These are phyloP conservation scores for Lecanicillium sp. DNA, from an alignment of 2,329 filamentous ascomycete species.

Conservation along the genomic window DNA sequence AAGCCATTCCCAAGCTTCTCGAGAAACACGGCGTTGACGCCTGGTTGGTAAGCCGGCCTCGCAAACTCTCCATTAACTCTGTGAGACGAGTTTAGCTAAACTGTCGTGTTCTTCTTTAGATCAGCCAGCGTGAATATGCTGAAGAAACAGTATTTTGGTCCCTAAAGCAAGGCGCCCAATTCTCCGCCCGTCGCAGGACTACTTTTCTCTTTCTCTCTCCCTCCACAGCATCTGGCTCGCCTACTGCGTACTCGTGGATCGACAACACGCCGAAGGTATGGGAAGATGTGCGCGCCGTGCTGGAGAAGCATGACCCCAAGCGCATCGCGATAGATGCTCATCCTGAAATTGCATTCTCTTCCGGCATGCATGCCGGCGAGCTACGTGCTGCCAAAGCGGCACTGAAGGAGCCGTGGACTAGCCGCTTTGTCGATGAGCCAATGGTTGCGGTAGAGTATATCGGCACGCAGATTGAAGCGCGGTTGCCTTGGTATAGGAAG, in stretches of 20 bases:
- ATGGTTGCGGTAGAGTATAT: constrained; percentile 38
- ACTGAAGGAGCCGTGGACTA: constrained; percentile 29
- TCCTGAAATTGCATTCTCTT: constrained; percentile 34
- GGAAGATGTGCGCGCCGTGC: constrained; percentile 26
- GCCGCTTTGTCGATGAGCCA: constrained; percentile 30
- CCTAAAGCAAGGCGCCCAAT: constrained; percentile 34
- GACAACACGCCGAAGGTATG: constrained; percentile 38
- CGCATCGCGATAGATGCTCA: constrained; percentile 36
- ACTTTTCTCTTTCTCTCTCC: constrained; percentile 40
- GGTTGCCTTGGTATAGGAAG: constrained; percentile 32
- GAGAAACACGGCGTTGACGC: constrained; percentile 37
- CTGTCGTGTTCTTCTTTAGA: too few species aligned
- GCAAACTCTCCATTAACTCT: too few species aligned
- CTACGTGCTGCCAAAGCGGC: constrained; percentile 23
- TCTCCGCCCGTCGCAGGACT: constrained; percentile 40
- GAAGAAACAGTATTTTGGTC: constrained; percentile 45
- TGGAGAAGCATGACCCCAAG: constrained; percentile 25
- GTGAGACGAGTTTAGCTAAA: too few species aligned
- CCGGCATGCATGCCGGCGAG: constrained; percentile 41
- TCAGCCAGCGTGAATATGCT: constrained; percentile 42
- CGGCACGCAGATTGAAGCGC: constrained; percentile 31
- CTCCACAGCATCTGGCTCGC: constrained; percentile 18
- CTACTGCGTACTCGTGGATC: constrained; percentile 31
- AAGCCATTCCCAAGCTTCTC: constrained; percentile 31
- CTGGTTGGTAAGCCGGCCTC: constrained; percentile 37